Conservation (phyloP, 2,329 filamentous ascomycete species). For the Curvularia hawaiiensis region DNA sequence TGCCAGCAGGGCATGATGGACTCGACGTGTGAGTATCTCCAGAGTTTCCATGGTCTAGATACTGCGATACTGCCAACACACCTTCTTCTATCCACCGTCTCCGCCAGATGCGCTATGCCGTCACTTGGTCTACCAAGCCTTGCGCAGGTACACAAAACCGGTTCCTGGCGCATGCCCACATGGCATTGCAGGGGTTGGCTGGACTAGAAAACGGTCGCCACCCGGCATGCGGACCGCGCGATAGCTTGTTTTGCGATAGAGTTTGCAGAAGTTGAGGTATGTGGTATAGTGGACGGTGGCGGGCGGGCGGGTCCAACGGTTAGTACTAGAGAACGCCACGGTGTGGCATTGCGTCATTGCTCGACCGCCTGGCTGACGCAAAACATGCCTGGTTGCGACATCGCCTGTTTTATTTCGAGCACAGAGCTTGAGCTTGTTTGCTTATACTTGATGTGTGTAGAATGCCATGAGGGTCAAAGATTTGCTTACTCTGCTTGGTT, state of each 20-base stretch:
- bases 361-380: not conserved
- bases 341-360: slow-evolving; percentile 9
- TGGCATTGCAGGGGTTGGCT: not conserved
- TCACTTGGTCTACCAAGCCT: slow-evolving; percentile 3
- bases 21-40: not conserved
- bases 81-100: not conserved
- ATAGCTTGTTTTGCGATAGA: slow-evolving; percentile 1
- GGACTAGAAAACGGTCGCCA: slow-evolving; percentile 3
- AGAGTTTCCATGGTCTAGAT: not conserved
- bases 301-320: not conserved
- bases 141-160: slow-evolving; percentile 8
- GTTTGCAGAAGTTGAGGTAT: not conserved
- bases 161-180: slow-evolving; percentile 5
- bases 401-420: not conserved
- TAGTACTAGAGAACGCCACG: not conserved
- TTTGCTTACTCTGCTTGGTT: not conserved
- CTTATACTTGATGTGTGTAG: not conserved
- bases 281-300: not conserved
- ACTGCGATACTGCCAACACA: not conserved
- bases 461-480: not conserved
- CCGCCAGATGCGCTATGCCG: not conserved
- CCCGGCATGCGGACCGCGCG: not conserved
- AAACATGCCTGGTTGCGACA: not conserved
- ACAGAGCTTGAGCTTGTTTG: not conserved
- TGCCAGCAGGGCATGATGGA: not conserved